phyloP scores from a whole-genome alignment of 2,329 filamentous ascomycete genomes.

The Colletotrichum neosansevieriae region DNA sequence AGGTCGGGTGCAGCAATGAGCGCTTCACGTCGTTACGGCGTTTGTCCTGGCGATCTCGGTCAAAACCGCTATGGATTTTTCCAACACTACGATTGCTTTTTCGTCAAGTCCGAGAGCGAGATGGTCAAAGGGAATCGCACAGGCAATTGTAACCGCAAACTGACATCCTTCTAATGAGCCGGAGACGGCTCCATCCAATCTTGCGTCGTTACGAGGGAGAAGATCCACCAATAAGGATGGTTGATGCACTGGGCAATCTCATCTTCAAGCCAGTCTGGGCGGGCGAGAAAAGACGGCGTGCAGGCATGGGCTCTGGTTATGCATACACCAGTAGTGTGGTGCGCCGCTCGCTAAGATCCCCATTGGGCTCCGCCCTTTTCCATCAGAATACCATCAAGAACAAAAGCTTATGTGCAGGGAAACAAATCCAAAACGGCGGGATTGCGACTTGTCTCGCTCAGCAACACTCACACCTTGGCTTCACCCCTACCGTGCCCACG shows the following conservation, averaged over 20 bases:
- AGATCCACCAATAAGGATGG: neutral
- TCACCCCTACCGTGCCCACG: slow-evolving; percentile 3
- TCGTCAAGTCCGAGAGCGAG: slow-evolving; percentile 1
- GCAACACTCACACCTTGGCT: slow-evolving; percentile 11
- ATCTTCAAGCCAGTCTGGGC: slow-evolving; percentile 17
- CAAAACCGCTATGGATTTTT: neutral
- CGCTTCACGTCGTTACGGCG: slow-evolving; percentile 1
- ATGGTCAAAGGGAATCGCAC: neutral
- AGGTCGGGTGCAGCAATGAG: neutral
- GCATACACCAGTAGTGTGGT: slow-evolving; percentile 25
- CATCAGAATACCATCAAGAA: slow-evolving; percentile 28
- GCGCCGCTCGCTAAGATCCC: slow-evolving; percentile 13
- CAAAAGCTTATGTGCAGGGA: slow-evolving; percentile 29
- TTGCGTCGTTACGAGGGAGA: neutral
- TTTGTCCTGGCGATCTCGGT: neutral
- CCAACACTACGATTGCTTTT: neutral
- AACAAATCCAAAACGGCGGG: slow-evolving; percentile 37
- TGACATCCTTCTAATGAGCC: slow-evolving; percentile 5
- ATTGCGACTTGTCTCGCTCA: slow-evolving; percentile 34
- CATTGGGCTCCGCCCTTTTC: slow-evolving; percentile 36
- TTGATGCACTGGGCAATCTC: slow-evolving; percentile 22
- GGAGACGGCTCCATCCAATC: slow-evolving; percentile 4
- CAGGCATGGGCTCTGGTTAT: slow-evolving; percentile 23
- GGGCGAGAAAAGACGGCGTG: slow-evolving; percentile 18
- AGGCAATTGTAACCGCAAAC: slow-evolving; percentile 8